These are phyloP conservation scores for Tilletia indica DNA, from an alignment of 1,284 basidiomycete species.

Conservation along the genomic window DNA sequence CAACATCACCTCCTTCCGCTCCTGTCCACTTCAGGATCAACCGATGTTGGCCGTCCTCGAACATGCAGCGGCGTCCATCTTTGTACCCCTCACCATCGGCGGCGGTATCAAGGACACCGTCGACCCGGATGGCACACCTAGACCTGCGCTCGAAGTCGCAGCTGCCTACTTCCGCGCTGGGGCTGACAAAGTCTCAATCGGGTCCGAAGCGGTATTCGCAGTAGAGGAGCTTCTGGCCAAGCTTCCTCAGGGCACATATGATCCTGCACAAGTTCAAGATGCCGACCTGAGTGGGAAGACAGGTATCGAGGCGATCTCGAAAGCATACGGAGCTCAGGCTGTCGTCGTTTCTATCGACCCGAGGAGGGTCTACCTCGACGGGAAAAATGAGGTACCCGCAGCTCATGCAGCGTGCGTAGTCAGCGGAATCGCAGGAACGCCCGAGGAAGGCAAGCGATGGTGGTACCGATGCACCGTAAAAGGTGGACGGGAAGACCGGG, in stretches of 20 bases:
- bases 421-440: constrained; percentile 60
- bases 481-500: constrained; percentile 82
- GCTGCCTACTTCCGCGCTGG: constrained; percentile 94
- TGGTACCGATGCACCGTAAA: constrained; percentile 99
- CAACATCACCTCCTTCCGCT: constrained; percentile 99
- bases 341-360: constrained; percentile 98
- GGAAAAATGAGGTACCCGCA: constrained; percentile 59
- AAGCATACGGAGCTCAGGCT: constrained; percentile 89
- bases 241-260: constrained; percentile 52
- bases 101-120: constrained; percentile 95
- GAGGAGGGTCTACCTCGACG: constrained; percentile 78
- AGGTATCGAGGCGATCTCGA: constrained; percentile 88
- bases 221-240: constrained; percentile 72
- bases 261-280: constrained; percentile 37
- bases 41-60: constrained; percentile 96
- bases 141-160: constrained; percentile 87
- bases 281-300: constrained; percentile 60
- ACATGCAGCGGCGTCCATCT: constrained; percentile 82
- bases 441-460: constrained; percentile 67
- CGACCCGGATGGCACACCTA: constrained; percentile 88
- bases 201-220: constrained; percentile 88
- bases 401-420: constrained; percentile 53
- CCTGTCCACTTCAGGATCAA: constrained; percentile 89
- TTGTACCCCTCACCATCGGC: constrained; percentile 97
- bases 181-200: constrained; percentile 95